Percentiles rank a stretch among this genome's conserved stretches.
phyloP scores from a whole-genome alignment of 768 basidiomycete genomes.

The Coprinopsis marcescibilis region DNA sequence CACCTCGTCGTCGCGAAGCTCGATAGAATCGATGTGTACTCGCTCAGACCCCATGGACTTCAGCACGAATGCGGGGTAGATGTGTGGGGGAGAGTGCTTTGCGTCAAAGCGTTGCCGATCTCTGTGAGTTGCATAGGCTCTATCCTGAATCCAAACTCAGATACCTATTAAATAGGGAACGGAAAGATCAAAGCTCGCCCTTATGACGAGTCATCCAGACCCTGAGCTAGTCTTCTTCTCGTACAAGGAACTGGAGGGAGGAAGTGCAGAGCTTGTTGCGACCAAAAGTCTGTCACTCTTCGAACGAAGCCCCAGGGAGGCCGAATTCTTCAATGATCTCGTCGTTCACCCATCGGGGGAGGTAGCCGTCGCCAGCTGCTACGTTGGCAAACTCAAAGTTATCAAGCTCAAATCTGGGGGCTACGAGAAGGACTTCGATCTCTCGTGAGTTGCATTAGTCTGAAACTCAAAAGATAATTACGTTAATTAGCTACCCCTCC shows the following conservation, averaged over 20 bases:
- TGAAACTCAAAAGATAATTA: slow-evolving; percentile 1
- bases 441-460: slow-evolving; percentile 43
- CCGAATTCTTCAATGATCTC: slow-evolving; percentile 70
- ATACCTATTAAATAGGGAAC: slow-evolving; percentile 23
- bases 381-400: slow-evolving; percentile 65
- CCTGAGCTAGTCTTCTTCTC: slow-evolving; percentile 63
- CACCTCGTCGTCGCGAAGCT: slow-evolving; percentile 67
- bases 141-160: slow-evolving; percentile 9
- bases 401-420: slow-evolving; percentile 51
- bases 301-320: slow-evolving; percentile 50
- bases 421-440: slow-evolving; percentile 54
- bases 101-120: slow-evolving; percentile 49
- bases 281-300: slow-evolving; percentile 46
- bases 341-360: slow-evolving; percentile 60
- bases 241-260: slow-evolving; percentile 35
- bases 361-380: slow-evolving; percentile 58
- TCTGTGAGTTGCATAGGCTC: slow-evolving; percentile 35
- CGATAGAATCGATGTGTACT: slow-evolving; percentile 63
- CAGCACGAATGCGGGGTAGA: slow-evolving; percentile 53
- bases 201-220: slow-evolving; percentile 73
- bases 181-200: slow-evolving; percentile 45
- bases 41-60: slow-evolving; percentile 55
- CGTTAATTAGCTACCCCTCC: slow-evolving; percentile 4
- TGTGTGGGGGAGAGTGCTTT: slow-evolving; percentile 63
- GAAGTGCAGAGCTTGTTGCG: slow-evolving; percentile 29